Base-by-base conservation (phyloP, 495 filamentous ascomycete genomes). In the Penicillium longicatenatum region DNA sequence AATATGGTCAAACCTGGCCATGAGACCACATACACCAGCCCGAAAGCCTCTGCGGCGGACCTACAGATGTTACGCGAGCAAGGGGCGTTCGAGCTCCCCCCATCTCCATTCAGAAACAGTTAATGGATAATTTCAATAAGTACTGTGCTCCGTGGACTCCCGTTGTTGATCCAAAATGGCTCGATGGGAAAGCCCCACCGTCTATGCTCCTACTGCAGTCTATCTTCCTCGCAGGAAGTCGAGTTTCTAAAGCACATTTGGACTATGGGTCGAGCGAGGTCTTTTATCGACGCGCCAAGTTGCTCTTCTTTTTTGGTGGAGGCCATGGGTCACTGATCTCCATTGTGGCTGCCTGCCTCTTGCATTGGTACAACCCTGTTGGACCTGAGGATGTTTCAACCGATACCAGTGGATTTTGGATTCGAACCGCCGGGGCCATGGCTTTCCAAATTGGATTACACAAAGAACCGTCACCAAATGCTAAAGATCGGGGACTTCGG, bases 351-450 rank as follows among this genome's bases (percentile, higher is more conserved):
- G 67, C 67, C 41, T 70, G 67, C 41, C 58, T 70, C 1, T 24
- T 70, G 45, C 67, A 70, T 52, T 70, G 67, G 67, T 70, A 70
- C 24, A 70, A 70, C 44, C 67, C 67, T 1, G 64, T 68, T 37
- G 67, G 67, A 16, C 67, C 67, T 1, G 67, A 70, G 16, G 62
- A 68, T 60, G 67, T 70, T 10, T 70, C 67, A 1, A 70, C 67
- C 3, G 67, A 70, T 21, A 70, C 67, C 1, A 70, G 67, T 57
- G 67, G 67, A 1, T 70, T 70, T 29, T 70, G 67, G 67, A 70
- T 70, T 48, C 56, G 67, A 12, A 67, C 64, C 0, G 67, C 67
- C n/a, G 67, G 67, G 1, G 67, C 67, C 17, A 70, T 70, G 67
- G 67, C 67, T 2, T 70, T 70, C 43, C 67, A 70, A 43, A 68